Percentiles rank a stretch among this genome's conserved stretches.
Evolutionary conservation across 2,329 filamentous ascomycete genomes (phyloP).

Genomic region (Penicillium sp.): DNA sequence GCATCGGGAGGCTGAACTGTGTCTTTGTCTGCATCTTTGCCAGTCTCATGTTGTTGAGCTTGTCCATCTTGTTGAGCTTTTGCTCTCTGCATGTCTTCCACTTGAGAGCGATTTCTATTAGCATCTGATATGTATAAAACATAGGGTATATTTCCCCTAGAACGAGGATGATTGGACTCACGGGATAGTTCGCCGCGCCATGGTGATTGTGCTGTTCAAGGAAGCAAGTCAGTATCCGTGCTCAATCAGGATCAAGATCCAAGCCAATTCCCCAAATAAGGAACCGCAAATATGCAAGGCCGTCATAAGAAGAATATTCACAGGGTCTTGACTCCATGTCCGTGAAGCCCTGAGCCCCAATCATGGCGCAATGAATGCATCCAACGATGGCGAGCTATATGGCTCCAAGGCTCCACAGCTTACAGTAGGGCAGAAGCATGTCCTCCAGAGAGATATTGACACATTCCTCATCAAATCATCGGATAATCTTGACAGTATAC

Average conservation of each 20-base stretch:
- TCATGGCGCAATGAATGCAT: neutral
- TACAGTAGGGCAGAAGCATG: neutral
- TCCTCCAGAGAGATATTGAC: slow-evolving; percentile 8
- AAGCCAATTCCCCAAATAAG: neutral
- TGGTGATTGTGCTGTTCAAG: neutral
- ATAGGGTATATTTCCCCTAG: neutral
- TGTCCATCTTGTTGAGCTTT: neutral
- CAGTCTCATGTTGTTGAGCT: neutral
- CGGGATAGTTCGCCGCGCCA: neutral
- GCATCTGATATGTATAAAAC: neutral
- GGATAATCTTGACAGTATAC: slow-evolving; percentile 32
- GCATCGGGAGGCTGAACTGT: neutral
- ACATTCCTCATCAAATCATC: slow-evolving; percentile 29
- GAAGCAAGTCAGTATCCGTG: neutral
- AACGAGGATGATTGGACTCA: neutral
- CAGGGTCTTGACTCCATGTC: neutral
- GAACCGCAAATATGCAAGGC: slow-evolving; percentile 26
- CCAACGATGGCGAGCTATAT: neutral
- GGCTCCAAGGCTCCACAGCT: neutral
- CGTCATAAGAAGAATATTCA: slow-evolving; percentile 17
- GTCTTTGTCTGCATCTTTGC: neutral
- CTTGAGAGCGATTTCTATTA: neutral
- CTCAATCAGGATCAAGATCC: neutral
- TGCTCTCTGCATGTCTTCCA: neutral
- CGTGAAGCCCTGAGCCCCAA: neutral